Conservation (phyloP, 768 basidiomycete genomes). For the Rhodotorula babjevae region DNA sequence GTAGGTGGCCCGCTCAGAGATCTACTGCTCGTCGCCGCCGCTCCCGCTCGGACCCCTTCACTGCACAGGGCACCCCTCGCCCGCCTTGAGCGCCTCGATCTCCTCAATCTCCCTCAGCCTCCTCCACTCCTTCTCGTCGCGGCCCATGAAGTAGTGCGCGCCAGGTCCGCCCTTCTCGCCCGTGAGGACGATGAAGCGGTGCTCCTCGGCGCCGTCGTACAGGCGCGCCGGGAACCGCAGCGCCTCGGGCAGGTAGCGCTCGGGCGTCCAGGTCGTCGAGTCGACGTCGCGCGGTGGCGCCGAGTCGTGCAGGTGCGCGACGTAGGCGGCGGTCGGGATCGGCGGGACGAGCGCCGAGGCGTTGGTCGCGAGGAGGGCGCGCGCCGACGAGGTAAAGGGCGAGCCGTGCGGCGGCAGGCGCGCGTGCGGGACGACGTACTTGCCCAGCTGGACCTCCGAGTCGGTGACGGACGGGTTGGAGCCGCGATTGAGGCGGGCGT, state of each 20-base stretch:
- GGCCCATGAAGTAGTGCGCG: neutral
- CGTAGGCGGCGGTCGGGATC: constrained; percentile 7
- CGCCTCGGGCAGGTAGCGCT: constrained; percentile 3
- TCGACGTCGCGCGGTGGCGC: neutral
- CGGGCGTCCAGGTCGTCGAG: neutral
- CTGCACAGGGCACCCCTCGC: neutral
- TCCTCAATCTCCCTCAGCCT: neutral
- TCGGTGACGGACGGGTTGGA: constrained; percentile 81
- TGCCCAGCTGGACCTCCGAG: constrained; percentile 82
- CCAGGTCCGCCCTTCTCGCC: neutral
- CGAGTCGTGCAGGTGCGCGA: neutral
- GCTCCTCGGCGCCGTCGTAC: neutral
- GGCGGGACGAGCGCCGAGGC: neutral
- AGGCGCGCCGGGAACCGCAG: constrained; percentile 2
- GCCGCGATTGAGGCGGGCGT: constrained; percentile 58
- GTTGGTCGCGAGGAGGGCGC: neutral
- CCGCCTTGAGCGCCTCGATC: neutral
- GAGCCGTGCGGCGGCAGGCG: neutral
- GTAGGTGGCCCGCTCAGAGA: too few relatives aligned
- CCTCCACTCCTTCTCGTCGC: constrained; percentile 3
- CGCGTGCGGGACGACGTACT: constrained; percentile 64
- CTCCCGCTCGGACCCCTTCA: neutral
- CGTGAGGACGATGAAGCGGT: constrained; percentile 4
- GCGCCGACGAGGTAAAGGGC: neutral
- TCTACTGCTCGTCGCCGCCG: too few relatives aligned